Evolutionary conservation across 1,139 yeast species (phyloP).

Genomic region (Ashbya aceris): DNA sequence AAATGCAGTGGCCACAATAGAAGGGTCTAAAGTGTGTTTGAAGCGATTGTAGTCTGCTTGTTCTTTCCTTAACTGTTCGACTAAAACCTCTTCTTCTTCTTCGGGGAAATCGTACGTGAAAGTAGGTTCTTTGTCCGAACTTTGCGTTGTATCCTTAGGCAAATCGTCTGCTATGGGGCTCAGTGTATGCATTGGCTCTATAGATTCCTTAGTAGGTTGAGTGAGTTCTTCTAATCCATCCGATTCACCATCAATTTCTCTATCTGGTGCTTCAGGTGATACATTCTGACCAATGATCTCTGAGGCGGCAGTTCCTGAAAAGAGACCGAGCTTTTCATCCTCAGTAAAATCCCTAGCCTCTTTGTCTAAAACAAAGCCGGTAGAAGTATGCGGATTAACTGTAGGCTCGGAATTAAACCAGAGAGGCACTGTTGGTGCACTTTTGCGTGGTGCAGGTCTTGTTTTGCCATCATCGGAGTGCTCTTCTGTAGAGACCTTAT

Average conservation of each 20-base stretch:
- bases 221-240: no score
- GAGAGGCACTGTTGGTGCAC: constrained; percentile 3
- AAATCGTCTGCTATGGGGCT: no score
- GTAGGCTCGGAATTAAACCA: constrained; percentile 4
- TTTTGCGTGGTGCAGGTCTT: neutral
- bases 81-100: constrained; percentile 62
- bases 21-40: constrained; percentile 37
- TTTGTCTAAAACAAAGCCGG: constrained; percentile 3
- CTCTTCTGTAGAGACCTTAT: neutral
- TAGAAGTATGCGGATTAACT: neutral
- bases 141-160: no score
- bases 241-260: no score
- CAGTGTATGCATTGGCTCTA: no score
- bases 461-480: neutral
- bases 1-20: constrained; percentile 19
- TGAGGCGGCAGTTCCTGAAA: neutral
- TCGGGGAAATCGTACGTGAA: constrained; percentile 63
- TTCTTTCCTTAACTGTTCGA: constrained; percentile 56
- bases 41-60: constrained; percentile 64
- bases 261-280: no score
- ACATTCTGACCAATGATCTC: neutral
- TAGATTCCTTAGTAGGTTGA: no score
- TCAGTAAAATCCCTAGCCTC: neutral
- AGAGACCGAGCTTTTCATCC: neutral
- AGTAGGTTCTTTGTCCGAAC: no score